Base-by-base conservation (phyloP, 2,329 filamentous ascomycete species). In the Blumeria hordei region DNA sequence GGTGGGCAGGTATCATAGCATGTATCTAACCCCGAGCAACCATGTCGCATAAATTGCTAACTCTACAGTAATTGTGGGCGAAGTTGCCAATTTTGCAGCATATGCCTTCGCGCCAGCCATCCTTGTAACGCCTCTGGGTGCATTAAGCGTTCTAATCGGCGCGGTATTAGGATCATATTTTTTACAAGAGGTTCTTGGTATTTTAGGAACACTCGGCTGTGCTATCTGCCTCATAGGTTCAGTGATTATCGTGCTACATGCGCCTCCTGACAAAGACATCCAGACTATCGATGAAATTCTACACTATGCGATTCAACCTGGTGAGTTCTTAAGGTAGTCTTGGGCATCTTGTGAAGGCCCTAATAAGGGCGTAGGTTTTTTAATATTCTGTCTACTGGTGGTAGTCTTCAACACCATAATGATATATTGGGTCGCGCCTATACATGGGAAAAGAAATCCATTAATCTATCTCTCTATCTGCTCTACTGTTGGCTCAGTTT, bases 71-170 rank as follows among this genome's bases (percentile, higher is more conserved):
- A 84, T 88, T 58, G 70, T 93, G 47, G 92, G 92, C 65, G 92
- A 98, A 70, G 73, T 95, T 57, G 93, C 88, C 70, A 98, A 98
- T 69, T 98, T 98, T 67, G 88, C 88, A 53, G 92, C 92, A 58
- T 98, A 98, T 67, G 92, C 92, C 7, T 98, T 96, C 69, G 92
- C 92, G 60, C 92, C 92, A 43, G 93, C 92, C n/a, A 98, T 98
- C 69, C 76, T 98, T 54, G 92, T 98, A 43, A 98, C 92, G 5
- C 92, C 92, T 32, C 73, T 98, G 28, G 92, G 92, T 58, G 92
- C 92, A 55, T 75, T 98, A 59, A 92, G 86, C 65, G 93, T 98
- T 56, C 73, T 98, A 60, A 95, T 98, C 64, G 92, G 88, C 60
- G 88, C 92, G 18, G 88, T 98, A 34, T 71, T 98, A 56, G 90